Conservation (phyloP, 352 stramenopile species). For the Hyaloperonospora brassicae region DNA sequence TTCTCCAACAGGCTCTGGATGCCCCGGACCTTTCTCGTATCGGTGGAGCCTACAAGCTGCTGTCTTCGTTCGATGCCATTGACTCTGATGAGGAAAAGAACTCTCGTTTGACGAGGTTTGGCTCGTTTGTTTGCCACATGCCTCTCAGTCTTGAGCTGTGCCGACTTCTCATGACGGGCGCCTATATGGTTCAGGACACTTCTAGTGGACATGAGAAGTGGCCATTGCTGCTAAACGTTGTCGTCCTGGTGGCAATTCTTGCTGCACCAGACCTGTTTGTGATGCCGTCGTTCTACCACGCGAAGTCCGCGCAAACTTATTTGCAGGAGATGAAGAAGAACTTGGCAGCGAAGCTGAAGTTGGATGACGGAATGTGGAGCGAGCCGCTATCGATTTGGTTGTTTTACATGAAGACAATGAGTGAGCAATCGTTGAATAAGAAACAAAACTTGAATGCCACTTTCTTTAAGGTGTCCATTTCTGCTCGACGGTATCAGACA, state of each 20-base stretch:
- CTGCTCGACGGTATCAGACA: slow-evolving; percentile 58
- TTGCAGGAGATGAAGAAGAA: slow-evolving; percentile 74
- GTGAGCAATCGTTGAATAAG: slow-evolving; percentile 31
- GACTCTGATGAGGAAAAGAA: slow-evolving; percentile 42
- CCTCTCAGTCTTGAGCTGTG: slow-evolving; percentile 70
- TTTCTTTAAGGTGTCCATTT: slow-evolving; percentile 53
- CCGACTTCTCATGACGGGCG: slow-evolving; percentile 59
- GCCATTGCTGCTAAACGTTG: slow-evolving; percentile 40
- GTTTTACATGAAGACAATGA: slow-evolving; percentile 56
- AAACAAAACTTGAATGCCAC: slow-evolving; percentile 36
- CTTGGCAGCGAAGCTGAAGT: slow-evolving; percentile 53
- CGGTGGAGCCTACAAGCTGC: slow-evolving; percentile 65
- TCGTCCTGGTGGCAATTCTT: slow-evolving; percentile 63
- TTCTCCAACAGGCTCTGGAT: slow-evolving; percentile 62
- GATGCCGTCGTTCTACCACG: slow-evolving; percentile 76
- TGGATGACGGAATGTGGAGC: slow-evolving; percentile 62
- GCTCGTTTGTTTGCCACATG: slow-evolving; percentile 70
- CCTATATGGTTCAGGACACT: slow-evolving; percentile 34
- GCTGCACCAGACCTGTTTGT: slow-evolving; percentile 64
- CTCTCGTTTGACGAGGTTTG: slow-evolving; percentile 66
- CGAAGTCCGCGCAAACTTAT: slow-evolving; percentile 48
- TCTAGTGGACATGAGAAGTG: slow-evolving; percentile 21
- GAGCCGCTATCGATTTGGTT: slow-evolving; percentile 69
- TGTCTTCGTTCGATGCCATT: slow-evolving; percentile 64
- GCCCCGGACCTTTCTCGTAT: slow-evolving; percentile 62